phyloP scores from a whole-genome alignment of 192 early-diverging fungal species.

The Umbelopsis ramanniana region DNA sequence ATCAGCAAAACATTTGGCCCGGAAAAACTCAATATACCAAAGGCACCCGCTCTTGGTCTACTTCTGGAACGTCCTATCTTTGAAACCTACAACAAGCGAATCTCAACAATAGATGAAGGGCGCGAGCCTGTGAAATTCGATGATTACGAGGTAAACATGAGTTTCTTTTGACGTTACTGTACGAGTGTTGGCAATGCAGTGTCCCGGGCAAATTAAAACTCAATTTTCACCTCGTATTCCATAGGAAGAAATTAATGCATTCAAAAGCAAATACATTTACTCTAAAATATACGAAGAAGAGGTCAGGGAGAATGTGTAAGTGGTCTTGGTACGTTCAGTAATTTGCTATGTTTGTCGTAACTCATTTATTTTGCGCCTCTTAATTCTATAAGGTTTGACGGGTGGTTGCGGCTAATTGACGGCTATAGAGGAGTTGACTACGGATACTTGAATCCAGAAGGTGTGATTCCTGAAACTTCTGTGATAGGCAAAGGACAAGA shows the following conservation, averaged over 20 bases:
- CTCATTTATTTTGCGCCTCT: neutral
- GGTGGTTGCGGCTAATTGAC: constrained; percentile 67
- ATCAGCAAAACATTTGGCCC: constrained; percentile 68
- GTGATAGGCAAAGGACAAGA: constrained; percentile 27
- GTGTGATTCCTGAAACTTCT: constrained; percentile 52
- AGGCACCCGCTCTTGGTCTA: constrained; percentile 91
- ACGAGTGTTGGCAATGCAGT: too few relatives aligned
- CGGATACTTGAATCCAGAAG: constrained; percentile 67
- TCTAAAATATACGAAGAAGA: constrained; percentile 79
- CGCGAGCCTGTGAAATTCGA: constrained; percentile 60
- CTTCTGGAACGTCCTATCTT: constrained; percentile 82
- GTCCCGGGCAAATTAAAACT: neutral
- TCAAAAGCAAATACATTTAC: constrained; percentile 92
- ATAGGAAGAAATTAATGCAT: constrained; percentile 74
- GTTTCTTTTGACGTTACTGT: neutral
- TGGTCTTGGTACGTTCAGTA: neutral
- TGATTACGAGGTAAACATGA: constrained; percentile 46
- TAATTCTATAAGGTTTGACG: constrained; percentile 55
- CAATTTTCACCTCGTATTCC: constrained; percentile 11
- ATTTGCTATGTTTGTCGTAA: too few relatives aligned
- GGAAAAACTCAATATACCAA: constrained; percentile 91
- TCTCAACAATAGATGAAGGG: constrained; percentile 28
- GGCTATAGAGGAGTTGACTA: constrained; percentile 54
- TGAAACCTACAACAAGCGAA: constrained; percentile 66
- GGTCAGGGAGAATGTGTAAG: constrained; percentile 60